These are phyloP conservation scores for Erigeron philadelphicus DNA, from an alignment of 140 eudicot genomes.

Conservation along the genomic window DNA sequence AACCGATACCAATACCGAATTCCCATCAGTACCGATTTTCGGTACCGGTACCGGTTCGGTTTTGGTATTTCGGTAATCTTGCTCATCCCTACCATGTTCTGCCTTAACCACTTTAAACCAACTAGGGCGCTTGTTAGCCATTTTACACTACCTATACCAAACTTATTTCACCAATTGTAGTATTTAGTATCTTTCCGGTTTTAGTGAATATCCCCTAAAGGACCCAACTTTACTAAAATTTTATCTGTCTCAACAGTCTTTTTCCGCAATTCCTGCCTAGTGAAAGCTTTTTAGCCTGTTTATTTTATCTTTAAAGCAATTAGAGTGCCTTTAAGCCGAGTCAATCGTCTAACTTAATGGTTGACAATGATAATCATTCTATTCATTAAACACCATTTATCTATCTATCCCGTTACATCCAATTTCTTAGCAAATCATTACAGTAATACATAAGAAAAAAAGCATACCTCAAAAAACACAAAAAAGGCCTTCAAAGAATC, in stretches of 20 bases:
- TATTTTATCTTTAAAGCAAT: too few relatives aligned
- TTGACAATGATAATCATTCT: neutral
- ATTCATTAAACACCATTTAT: neutral
- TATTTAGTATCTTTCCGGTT: neutral
- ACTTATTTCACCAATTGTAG: neutral
- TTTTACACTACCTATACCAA: neutral
- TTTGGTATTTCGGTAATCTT: too few relatives aligned
- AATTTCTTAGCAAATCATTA: too few relatives aligned
- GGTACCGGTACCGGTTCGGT: too few relatives aligned
- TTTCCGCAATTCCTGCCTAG: neutral
- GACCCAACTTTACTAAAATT: neutral
- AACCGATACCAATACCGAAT: too few relatives aligned
- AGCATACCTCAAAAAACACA: constrained; percentile 1
- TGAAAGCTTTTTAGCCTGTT: neutral
- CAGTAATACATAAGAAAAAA: neutral
- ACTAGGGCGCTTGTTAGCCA: neutral
- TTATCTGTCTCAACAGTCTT: neutral
- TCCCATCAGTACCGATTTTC: too few relatives aligned
- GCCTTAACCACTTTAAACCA: too few relatives aligned
- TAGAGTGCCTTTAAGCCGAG: neutral
- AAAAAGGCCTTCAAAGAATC: neutral
- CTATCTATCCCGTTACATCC: too few relatives aligned
- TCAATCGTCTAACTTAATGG: neutral
- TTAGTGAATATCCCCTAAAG: too few relatives aligned
- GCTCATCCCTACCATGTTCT: too few relatives aligned